Evolutionary conservation across 805 yeast species (phyloP).

Genomic region (Martiniozyma abietophila): DNA sequence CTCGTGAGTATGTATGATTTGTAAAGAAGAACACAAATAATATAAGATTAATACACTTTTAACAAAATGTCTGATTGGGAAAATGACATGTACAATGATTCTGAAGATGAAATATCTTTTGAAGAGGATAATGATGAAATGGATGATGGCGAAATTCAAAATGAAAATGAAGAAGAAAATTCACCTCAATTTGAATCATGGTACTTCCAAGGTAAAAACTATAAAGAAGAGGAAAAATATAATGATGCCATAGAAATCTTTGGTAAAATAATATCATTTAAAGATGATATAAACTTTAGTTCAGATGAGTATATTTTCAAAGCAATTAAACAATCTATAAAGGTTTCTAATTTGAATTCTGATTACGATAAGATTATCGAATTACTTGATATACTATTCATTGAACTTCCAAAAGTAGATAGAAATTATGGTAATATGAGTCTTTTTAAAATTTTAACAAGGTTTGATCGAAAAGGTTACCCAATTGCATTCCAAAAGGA

Average conservation of each 20-base stretch:
- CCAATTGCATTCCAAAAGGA: conserved; percentile 13
- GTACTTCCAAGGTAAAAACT: conserved; percentile 27
- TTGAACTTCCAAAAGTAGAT: conserved; percentile 13
- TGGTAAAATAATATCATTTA: conserved; percentile 12
- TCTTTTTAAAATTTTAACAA: conserved; percentile 21
- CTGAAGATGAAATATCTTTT: conserved; percentile 27
- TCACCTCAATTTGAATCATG: conserved; percentile 15
- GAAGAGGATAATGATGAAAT: conserved; percentile 21
- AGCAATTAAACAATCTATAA: conserved; percentile 26
- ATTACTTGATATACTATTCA: conserved; percentile 16
- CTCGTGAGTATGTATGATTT: not conserved
- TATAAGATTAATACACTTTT: not conserved
- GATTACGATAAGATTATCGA: conserved; percentile 12
- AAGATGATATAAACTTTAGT: not conserved
- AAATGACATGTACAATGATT: conserved; percentile 29
- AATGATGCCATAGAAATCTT: conserved; percentile 21
- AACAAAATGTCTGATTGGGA: conserved; percentile 30
- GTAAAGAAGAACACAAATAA: not conserved
- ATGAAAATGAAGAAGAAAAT: conserved; percentile 7
- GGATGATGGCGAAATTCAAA: conserved; percentile 1
- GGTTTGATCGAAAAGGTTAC: conserved; percentile 20
- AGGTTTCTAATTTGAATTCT: conserved; percentile 17
- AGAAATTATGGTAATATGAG: conserved; percentile 23
- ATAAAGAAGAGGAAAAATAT: conserved; percentile 24
- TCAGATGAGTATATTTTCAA: conserved; percentile 23